A percentile compares a stretch with the other conserved stretches of the same genome.
phyloP scores from a whole-genome alignment of 2,329 filamentous ascomycete genomes.

The Clonostachys rosea region DNA sequence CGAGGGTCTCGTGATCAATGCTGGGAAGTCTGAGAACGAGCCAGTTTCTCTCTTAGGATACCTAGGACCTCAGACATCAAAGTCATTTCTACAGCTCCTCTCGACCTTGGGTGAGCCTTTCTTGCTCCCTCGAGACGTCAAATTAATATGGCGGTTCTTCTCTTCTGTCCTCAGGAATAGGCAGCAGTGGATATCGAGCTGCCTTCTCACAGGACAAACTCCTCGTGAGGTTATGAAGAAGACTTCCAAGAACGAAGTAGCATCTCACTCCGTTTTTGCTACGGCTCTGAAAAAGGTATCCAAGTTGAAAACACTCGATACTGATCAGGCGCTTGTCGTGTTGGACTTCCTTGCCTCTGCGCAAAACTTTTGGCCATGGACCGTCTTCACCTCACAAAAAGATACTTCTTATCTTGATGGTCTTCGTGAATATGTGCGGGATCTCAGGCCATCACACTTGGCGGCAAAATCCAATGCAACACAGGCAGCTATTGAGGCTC shows the following conservation, averaged over 20 bases:
- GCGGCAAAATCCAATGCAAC: conserved; percentile 50
- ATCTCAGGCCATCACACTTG: conserved; percentile 45
- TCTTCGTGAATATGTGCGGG: conserved; percentile 65
- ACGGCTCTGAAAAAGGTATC: conserved; percentile 69
- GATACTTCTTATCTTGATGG: conserved; percentile 70
- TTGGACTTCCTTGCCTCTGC: conserved; percentile 84
- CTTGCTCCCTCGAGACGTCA: conserved; percentile 57
- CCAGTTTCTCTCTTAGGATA: conserved; percentile 93
- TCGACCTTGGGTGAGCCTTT: conserved; percentile 75
- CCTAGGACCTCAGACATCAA: conserved; percentile 75
- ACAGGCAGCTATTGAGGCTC: conserved; percentile 57
- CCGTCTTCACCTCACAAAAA: conserved; percentile 72
- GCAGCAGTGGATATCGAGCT: conserved; percentile 95
- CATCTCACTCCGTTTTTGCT: conserved; percentile 62
- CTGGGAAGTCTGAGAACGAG: conserved; percentile 62
- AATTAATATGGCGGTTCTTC: conserved; percentile 78
- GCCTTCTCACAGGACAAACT: conserved; percentile 82
- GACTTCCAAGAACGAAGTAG: conserved; percentile 40
- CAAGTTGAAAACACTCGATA: conserved; percentile 58
- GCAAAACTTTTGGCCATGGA: conserved; percentile 96
- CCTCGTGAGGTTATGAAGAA: conserved; percentile 69
- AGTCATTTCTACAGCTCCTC: conserved; percentile 76
- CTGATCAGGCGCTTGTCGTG: conserved; percentile 66
- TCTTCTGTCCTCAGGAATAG: conserved; percentile 81
- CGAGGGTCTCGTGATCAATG: conserved; percentile 67